Conservation (phyloP, 2,329 filamentous ascomycete genomes). For the Neofusicoccum laricinum region DNA sequence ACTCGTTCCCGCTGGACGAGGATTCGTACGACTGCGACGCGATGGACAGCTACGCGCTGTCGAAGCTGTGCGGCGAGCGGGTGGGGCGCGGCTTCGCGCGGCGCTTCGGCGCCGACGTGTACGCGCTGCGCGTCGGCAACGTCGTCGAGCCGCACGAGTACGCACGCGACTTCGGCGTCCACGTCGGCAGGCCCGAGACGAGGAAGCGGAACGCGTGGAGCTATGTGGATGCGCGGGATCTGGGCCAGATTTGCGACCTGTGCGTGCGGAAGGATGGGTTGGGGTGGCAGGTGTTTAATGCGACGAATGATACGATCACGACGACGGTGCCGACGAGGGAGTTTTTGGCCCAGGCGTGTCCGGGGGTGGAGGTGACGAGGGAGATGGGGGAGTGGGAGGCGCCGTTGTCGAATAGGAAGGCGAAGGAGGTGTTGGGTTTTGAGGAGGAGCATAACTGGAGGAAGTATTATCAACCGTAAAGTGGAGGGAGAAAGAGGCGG, state of each 20-base stretch:
- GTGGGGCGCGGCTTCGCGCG: constrained; percentile 57
- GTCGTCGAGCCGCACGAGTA: constrained; percentile 63
- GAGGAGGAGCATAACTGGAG: constrained; percentile 58
- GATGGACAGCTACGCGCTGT: constrained; percentile 61
- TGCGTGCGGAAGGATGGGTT: constrained; percentile 53
- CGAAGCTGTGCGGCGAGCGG: constrained; percentile 58
- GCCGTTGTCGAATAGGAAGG: constrained; percentile 60
- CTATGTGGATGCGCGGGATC: constrained; percentile 61
- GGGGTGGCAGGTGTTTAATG: constrained; percentile 64
- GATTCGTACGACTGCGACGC: constrained; percentile 56
- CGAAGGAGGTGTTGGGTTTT: constrained; percentile 57
- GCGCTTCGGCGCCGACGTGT: constrained; percentile 57
- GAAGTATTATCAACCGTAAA: constrained; percentile 43
- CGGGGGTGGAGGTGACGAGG: constrained; percentile 51
- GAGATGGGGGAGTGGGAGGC: constrained; percentile 59
- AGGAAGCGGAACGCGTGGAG: constrained; percentile 60
- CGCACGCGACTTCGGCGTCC: constrained; percentile 49
- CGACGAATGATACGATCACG: constrained; percentile 61
- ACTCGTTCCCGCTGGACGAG: constrained; percentile 59
- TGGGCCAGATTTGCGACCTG: constrained; percentile 60
- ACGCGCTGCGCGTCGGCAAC: constrained; percentile 59
- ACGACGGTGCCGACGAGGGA: constrained; percentile 50
- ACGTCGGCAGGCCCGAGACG: constrained; percentile 49
- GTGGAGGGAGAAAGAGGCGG: not conserved
- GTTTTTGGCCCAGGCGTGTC: constrained; percentile 51